These are phyloP conservation scores for Neurospora discreta DNA, from an alignment of 495 filamentous ascomycete genomes.

Conservation along the genomic window DNA sequence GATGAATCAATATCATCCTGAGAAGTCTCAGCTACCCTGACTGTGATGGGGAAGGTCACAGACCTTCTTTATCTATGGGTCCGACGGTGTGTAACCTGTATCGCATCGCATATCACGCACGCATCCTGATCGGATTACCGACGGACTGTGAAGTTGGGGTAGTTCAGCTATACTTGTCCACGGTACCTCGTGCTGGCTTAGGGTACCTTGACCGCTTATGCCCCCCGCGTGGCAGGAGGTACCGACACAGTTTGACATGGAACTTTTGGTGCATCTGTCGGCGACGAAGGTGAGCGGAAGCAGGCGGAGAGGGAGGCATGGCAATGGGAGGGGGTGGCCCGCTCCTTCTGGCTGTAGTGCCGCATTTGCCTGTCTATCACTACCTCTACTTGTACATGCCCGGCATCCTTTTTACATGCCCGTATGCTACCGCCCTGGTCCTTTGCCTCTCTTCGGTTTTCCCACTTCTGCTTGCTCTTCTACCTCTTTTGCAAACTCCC, in stretches of 20 bases:
- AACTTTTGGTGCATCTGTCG: not conserved
- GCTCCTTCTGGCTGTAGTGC: not conserved
- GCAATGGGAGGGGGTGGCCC: not conserved
- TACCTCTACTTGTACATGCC: not conserved
- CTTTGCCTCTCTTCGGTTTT: not conserved
- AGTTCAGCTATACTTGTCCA: not conserved
- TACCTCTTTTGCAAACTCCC: not conserved
- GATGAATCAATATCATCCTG: not conserved
- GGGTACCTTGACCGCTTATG: not conserved
- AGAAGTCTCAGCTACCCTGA: not conserved
- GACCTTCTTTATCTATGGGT: not conserved
- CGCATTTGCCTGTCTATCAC: not conserved
- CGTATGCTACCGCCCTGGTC: not conserved
- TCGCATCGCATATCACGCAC: not conserved
- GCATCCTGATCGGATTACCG: not conserved
- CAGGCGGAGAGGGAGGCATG: not conserved
- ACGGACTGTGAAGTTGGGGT: not conserved
- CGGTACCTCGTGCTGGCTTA: not conserved
- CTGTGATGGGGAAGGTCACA: not conserved
- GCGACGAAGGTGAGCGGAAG: not conserved
- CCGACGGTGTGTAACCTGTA: not conserved
- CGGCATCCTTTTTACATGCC: not conserved
- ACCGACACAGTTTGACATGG: not conserved
- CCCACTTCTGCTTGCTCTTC: not conserved
- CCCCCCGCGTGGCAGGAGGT: not conserved